Evolutionary conservation across 768 basidiomycete species (phyloP).

Genomic region (Crepidotus variabilis): DNA sequence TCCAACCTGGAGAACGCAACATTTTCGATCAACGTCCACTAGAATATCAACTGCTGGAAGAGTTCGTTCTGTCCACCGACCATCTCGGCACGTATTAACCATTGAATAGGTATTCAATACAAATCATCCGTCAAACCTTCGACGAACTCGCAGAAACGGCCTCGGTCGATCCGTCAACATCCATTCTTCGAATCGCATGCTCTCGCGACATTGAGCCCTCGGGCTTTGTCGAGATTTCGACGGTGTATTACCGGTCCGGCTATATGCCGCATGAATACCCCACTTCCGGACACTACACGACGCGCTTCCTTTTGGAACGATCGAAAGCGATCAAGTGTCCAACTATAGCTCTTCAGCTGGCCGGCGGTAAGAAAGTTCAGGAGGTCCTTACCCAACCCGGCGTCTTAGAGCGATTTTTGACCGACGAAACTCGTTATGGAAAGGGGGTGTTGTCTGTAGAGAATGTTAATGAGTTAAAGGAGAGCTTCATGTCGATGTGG

Average conservation of each 20-base stretch:
- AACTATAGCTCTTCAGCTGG: conserved; percentile 85
- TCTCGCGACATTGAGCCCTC: conserved; percentile 27
- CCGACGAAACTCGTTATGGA: conserved; percentile 32
- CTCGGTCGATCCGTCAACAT: conserved; percentile 43
- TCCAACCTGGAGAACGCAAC: conserved; percentile 86
- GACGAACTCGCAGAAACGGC: conserved; percentile 61
- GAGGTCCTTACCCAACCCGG: conserved; percentile 76
- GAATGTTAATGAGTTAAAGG: conserved; percentile 53
- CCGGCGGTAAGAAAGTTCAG: conserved; percentile 95
- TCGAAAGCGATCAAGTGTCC: conserved; percentile 92
- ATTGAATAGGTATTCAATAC: conserved; percentile 62
- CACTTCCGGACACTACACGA: conserved; percentile 57
- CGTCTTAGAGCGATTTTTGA: conserved; percentile 71
- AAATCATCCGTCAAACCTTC: conserved; percentile 72
- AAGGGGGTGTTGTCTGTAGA: conserved; percentile 24
- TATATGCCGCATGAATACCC: conserved; percentile 85
- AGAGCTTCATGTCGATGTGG: conserved; percentile 90
- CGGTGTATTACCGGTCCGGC: conserved; percentile 88
- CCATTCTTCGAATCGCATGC: conserved; percentile 38
- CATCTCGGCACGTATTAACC: not conserved
- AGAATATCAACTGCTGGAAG: conserved; percentile 82
- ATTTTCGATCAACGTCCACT: conserved; percentile 90
- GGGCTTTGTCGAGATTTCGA: conserved; percentile 65
- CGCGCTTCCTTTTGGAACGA: conserved; percentile 75
- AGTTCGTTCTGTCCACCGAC: conserved; percentile 36